Base-by-base conservation (phyloP, 306 rosid genomes). In the Trifolium repens region DNA sequence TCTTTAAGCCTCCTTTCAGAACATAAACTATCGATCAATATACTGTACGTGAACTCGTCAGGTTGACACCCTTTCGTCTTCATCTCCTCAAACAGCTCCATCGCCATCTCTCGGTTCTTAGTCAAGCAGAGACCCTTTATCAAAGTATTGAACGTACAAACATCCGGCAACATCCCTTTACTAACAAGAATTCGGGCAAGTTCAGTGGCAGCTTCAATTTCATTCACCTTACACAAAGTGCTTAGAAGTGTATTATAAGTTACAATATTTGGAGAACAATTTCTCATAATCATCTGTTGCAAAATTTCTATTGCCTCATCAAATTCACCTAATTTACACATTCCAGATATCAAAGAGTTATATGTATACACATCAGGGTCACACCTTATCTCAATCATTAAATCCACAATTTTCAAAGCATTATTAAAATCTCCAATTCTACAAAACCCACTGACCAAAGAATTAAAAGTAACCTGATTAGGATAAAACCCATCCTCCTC, bases 81-180 rank as follows among this genome's bases (percentile, higher is more conserved):
- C 96, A 94, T 94, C 83, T 94, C 97, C 89, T 87, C 88, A 12
- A 94, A 90, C 27, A 94, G 71, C 55, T 89, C 96, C 93, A 85
- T 67, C 13, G 96, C 98, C 54, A 64, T 79, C 75, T 84, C 83
- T 46, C 81, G 88, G 67, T 91, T 86, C 26, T 84, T 71, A 1
- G 79, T 83, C 88, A 71, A 66, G 79, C 94, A 94, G 44, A 90
- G 93, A 69, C 96, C 97, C 70, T 85, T 91, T 58, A 94, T 91
- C 78, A 94, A 85, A 58, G 92, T 86, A 80, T 94, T 94, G 75
- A 87, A 91, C 1, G 97, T 94, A 79, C 96, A 91, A 67, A 86
- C 93, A 87, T 94, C 97, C 40, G 97, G 96, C 67, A 91, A 62
- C 49, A 91, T 54, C 60, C 97, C 98, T 59, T 87, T 89, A 79